Evolutionary conservation across 805 yeast genomes (phyloP).

Genomic region (Zygoascus biomembranicola): DNA sequence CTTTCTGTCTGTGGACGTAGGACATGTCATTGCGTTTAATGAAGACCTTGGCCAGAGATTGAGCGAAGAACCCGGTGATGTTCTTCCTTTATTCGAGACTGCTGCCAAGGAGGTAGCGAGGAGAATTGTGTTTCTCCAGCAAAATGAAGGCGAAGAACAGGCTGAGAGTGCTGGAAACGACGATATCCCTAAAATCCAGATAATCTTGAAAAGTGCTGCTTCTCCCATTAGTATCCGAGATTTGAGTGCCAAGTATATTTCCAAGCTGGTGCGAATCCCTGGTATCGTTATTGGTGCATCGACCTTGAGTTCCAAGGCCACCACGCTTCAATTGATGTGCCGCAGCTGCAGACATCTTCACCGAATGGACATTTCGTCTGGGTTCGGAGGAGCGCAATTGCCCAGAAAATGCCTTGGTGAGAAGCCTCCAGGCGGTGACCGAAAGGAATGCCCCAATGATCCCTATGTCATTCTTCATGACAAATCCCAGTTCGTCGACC

Average conservation of each 20-base stretch:
- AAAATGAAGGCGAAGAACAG: slow-evolving; percentile 14
- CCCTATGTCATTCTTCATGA: slow-evolving; percentile 94
- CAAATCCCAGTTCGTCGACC: slow-evolving; percentile 87
- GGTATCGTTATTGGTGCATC: slow-evolving; percentile 93
- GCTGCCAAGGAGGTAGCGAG: slow-evolving; percentile 59
- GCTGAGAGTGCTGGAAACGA: slow-evolving; percentile 32
- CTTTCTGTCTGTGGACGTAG: slow-evolving; percentile 65
- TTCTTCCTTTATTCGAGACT: slow-evolving; percentile 70
- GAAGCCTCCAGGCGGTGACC: slow-evolving; percentile 36
- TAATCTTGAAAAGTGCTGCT: slow-evolving; percentile 66
- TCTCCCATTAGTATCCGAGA: slow-evolving; percentile 68
- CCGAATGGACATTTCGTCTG: slow-evolving; percentile 50
- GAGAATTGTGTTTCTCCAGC: slow-evolving; percentile 35
- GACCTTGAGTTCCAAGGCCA: slow-evolving; percentile 80
- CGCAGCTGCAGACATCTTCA: slow-evolving; percentile 78
- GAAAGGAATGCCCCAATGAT: slow-evolving; percentile 73
- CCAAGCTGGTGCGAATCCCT: slow-evolving; percentile 81
- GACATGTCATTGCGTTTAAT: slow-evolving; percentile 78
- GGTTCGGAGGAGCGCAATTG: slow-evolving; percentile 60
- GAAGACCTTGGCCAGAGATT: slow-evolving; percentile 82
- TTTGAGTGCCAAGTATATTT: slow-evolving; percentile 76
- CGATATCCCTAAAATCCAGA: slow-evolving; percentile 71
- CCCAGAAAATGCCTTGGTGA: slow-evolving; percentile 62
- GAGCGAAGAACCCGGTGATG: slow-evolving; percentile 78
- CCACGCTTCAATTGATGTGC: slow-evolving; percentile 76